Evolutionary conservation across 345 rosid genomes (phyloP).

Genomic region (Ceriops decandra): DNA sequence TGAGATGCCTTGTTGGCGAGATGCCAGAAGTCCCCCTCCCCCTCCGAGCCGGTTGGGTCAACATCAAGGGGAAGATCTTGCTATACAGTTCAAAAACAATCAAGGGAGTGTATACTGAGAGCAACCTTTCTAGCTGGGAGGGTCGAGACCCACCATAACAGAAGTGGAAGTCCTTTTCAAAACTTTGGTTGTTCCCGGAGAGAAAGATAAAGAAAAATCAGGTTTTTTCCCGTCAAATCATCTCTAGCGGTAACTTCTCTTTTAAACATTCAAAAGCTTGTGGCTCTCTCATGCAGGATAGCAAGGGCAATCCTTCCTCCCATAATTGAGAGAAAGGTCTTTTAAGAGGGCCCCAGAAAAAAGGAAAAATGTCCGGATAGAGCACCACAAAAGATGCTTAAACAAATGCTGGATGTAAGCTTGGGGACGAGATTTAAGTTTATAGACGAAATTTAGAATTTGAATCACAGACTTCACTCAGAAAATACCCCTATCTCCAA

Average conservation of each 20-base stretch:
- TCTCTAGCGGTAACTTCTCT: slow-evolving; percentile 41
- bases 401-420: too few species aligned
- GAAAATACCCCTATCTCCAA: too few species aligned
- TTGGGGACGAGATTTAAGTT: too few species aligned
- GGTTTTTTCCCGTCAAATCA: slow-evolving; percentile 39
- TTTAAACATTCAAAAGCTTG: slow-evolving; percentile 48
- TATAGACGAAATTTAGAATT: too few species aligned
- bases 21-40: slow-evolving; percentile 11
- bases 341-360: slow-evolving; percentile 38
- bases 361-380: slow-evolving; percentile 44
- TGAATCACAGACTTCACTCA: too few species aligned
- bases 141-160: slow-evolving; percentile 40
- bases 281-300: slow-evolving; percentile 47
- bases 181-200: slow-evolving; percentile 23
- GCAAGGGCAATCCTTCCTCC: slow-evolving; percentile 25
- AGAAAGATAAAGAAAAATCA: slow-evolving; percentile 12
- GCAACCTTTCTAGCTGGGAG: slow-evolving; percentile 37
- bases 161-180: slow-evolving; percentile 51
- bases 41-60: slow-evolving; percentile 20
- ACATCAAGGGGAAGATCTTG: slow-evolving; percentile 17
- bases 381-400: slow-evolving; percentile 29
- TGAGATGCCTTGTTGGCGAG: slow-evolving; percentile 9
- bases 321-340: slow-evolving; percentile 50
- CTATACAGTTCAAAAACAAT: slow-evolving; percentile 30
- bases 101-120: slow-evolving; percentile 19